phyloP scores from a whole-genome alignment of 2,329 filamentous ascomycete genomes.

The Saccharata proteae region DNA sequence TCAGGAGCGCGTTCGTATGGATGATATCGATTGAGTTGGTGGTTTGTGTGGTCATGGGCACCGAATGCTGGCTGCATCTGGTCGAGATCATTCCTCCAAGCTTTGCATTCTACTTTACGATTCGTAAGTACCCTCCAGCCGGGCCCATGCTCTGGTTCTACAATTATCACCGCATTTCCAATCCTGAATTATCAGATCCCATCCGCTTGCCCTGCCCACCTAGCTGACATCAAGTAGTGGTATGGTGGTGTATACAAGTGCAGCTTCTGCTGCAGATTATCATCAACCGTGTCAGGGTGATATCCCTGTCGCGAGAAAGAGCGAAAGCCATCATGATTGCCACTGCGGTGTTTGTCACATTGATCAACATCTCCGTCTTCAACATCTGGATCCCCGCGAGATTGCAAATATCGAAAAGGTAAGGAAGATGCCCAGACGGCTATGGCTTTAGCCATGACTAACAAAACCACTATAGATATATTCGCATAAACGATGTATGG shows the following conservation, averaged over 20 bases:
- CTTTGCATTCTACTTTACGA: constrained; percentile 22
- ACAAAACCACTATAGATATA: constrained; percentile 14
- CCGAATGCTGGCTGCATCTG: constrained; percentile 22
- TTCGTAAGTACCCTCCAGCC: constrained; percentile 13
- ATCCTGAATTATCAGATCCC: background rate
- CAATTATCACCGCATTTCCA: background rate
- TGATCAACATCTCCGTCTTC: constrained; percentile 26
- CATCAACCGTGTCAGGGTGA: constrained; percentile 27
- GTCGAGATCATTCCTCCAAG: constrained; percentile 11
- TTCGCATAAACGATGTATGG: constrained; percentile 25
- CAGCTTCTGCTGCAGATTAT: constrained; percentile 29
- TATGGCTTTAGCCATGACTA: constrained; percentile 5
- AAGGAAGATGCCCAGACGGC: too few species aligned
- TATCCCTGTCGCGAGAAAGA: constrained; percentile 19
- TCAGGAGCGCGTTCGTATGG: constrained; percentile 32
- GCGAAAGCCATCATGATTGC: constrained; percentile 23
- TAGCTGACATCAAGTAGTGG: constrained; percentile 12
- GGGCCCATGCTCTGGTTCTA: too few species aligned
- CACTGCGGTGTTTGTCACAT: constrained; percentile 25
- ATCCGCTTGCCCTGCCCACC: background rate
- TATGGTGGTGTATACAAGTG: constrained; percentile 26
- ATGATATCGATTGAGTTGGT: constrained; percentile 38
- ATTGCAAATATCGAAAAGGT: constrained; percentile 18
- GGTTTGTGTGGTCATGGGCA: constrained; percentile 30
- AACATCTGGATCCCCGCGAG: constrained; percentile 30